Base-by-base conservation (phyloP, 208 protist species). In the Trypanosoma rangeli region DNA sequence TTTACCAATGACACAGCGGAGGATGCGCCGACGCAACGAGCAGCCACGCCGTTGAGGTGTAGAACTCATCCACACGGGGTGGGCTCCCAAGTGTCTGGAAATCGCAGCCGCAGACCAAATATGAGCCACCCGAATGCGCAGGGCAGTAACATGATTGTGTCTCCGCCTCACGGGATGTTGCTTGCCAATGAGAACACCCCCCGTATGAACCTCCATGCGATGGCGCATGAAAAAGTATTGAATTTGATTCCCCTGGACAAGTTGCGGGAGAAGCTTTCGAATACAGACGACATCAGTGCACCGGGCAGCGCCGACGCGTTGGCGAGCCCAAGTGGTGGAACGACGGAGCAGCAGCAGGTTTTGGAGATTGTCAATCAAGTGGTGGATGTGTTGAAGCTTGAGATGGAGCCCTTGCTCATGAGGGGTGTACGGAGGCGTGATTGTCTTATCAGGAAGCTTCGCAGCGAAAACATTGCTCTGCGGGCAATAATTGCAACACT, bases 341-440 rank as follows among this genome's bases (percentile, higher is more conserved):
- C 7, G 58, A 74, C n/a, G 20, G 20, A 65, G 64, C 65, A 65
- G 49, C 59, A 55, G 39, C 20, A 76, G 22, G 64, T 22, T 37
- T 7, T 37, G 22, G 59, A 68, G 18, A 13, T 86, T 35, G 75
- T 83, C 58, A 64, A 65, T 24, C 66, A 70, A 1, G 74, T 84
- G 49, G 68, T 65, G 15, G 65, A 57, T 8, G 55, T 77, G 24
- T 72, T 90, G 33, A 81, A 87, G 64, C n/a, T 39, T 18, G 79
- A 92, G 62, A 53, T 92, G 24, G 67, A 68, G 7, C 22, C 52
- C 9, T 66, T 82, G 33, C 70, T 90, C 22, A 68, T 78, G 68
- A 52, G 85, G n/a, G 71, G 77, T 3, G 63, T 90, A 24, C 54
- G 72, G 15, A 70, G 83, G 60, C 85, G 81, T 26, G 82, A 90